These are phyloP conservation scores for Aegilops tauschii DNA, from an alignment of 176 grass and related monocot genomes.

Conservation along the genomic window DNA sequence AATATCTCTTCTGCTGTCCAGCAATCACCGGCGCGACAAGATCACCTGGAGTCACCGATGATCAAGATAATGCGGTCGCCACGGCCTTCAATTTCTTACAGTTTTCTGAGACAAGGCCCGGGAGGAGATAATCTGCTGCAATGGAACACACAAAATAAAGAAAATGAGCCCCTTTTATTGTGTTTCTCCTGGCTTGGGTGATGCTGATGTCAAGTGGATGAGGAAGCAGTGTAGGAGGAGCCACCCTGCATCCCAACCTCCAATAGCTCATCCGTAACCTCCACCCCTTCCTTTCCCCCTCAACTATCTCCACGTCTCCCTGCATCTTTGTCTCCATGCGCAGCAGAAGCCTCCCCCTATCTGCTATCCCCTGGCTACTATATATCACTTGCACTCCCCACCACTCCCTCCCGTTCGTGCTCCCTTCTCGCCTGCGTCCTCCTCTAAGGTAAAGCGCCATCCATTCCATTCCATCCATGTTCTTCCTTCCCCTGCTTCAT, in stretches of 20 bases:
- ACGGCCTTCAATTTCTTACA: not conserved
- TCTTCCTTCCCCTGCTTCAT: not conserved
- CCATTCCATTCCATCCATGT: not conserved
- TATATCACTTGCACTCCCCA: conserved; percentile 41
- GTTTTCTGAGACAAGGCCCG: not conserved
- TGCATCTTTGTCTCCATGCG: conserved; percentile 45
- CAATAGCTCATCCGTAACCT: conserved; percentile 54
- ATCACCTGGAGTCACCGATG: not conserved
- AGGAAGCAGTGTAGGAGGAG: conserved; percentile 73
- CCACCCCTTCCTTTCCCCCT: not conserved
- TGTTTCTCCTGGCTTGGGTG: not conserved
- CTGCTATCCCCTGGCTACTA: not conserved
- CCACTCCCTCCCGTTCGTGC: conserved; percentile 34
- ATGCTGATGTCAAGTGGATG: conserved; percentile 57
- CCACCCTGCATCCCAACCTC: conserved; percentile 46
- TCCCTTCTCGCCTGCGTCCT: conserved; percentile 23
- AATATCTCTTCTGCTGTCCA: not conserved
- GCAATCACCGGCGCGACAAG: not conserved
- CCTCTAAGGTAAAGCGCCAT: conserved; percentile 18
- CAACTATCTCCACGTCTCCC: conserved; percentile 8
- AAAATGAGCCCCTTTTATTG: not conserved
- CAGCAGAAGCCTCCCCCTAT: conserved; percentile 15
- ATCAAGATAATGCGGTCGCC: not conserved
- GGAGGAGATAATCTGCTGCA: conserved; percentile 33
- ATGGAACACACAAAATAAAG: not conserved